These are phyloP conservation scores for Pleochaeta shiraiana DNA, from an alignment of 2,329 filamentous ascomycete genomes.

Conservation along the genomic window DNA sequence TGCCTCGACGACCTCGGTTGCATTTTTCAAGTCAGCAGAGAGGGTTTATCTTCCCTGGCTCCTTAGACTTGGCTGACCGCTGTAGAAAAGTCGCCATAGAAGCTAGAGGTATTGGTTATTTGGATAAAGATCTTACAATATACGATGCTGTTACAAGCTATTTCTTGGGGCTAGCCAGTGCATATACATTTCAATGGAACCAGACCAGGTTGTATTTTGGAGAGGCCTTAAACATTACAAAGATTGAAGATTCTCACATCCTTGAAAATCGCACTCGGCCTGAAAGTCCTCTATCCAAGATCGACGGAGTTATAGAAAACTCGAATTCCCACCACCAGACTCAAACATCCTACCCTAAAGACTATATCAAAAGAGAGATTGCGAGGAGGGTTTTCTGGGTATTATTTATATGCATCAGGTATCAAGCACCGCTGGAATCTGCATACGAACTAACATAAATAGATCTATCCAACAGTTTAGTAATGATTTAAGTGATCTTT, in stretches of 20 bases:
- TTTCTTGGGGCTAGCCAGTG: slow-evolving; percentile 43
- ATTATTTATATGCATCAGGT: slow-evolving; percentile 51
- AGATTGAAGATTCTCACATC: slow-evolving; percentile 22
- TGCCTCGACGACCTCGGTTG: slow-evolving; percentile 46
- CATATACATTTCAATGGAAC: slow-evolving; percentile 46
- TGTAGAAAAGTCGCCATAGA: slow-evolving; percentile 48
- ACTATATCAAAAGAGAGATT: slow-evolving; percentile 51
- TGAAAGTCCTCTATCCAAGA: too few relatives aligned
- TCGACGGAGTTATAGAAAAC: background rate
- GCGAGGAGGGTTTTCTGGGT: slow-evolving; percentile 72
- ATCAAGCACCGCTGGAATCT: slow-evolving; percentile 11
- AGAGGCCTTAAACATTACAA: slow-evolving; percentile 47
- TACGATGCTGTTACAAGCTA: slow-evolving; percentile 54
- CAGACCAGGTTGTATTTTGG: slow-evolving; percentile 47
- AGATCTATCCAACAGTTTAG: slow-evolving; percentile 64
- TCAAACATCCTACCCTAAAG: slow-evolving; percentile 20
- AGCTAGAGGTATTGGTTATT: slow-evolving; percentile 36
- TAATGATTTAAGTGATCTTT: slow-evolving; percentile 45
- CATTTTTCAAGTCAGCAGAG: slow-evolving; percentile 46
- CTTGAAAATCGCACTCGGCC: slow-evolving; percentile 3
- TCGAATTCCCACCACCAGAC: too few relatives aligned
- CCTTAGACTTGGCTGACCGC: slow-evolving; percentile 45
- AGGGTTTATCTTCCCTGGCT: slow-evolving; percentile 42
- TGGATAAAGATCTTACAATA: slow-evolving; percentile 32
- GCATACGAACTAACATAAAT: slow-evolving; percentile 9